Conservation (phyloP, 306 rosid species). For the Betula pendula region DNA sequence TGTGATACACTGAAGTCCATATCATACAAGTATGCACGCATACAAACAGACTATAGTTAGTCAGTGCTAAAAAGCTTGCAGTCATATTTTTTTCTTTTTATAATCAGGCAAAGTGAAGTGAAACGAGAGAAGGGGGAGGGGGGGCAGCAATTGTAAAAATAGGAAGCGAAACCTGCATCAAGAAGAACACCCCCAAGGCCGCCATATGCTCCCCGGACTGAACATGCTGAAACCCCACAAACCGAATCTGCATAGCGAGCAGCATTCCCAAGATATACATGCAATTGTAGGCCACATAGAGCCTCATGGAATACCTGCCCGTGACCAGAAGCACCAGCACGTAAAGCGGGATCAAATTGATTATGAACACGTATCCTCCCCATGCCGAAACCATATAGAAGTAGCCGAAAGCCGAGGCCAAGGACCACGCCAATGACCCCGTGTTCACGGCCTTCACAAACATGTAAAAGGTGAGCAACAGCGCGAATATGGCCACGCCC, state of each 20-base stretch:
- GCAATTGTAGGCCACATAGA: slow-evolving; percentile 89
- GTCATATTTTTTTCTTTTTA: not conserved
- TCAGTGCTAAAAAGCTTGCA: too few relatives aligned
- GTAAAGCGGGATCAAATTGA: slow-evolving; percentile 82
- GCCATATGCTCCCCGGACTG: slow-evolving; percentile 99
- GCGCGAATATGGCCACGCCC: slow-evolving; percentile 90
- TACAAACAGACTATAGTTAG: too few relatives aligned
- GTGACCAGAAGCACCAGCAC: slow-evolving; percentile 83
- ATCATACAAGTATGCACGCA: not conserved
- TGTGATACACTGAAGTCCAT: not conserved
- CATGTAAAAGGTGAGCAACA: slow-evolving; percentile 77
- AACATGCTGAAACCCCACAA: slow-evolving; percentile 97
- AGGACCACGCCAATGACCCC: slow-evolving; percentile 87
- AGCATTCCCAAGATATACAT: slow-evolving; percentile 93
- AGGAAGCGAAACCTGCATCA: slow-evolving; percentile 68
- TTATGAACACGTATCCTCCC: slow-evolving; percentile 96
- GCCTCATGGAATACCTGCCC: slow-evolving; percentile 86
- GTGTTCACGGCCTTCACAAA: slow-evolving; percentile 96
- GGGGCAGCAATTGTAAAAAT: slow-evolving; percentile 1
- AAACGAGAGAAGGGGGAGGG: not conserved
- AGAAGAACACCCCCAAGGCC: slow-evolving; percentile 98
- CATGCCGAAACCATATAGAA: slow-evolving; percentile 99
- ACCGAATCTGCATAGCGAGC: slow-evolving; percentile 98
- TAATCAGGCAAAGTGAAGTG: not conserved
- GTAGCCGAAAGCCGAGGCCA: slow-evolving; percentile 91